Base-by-base conservation (phyloP, 2,329 filamentous ascomycete species). In the Fusarium buharicum region DNA sequence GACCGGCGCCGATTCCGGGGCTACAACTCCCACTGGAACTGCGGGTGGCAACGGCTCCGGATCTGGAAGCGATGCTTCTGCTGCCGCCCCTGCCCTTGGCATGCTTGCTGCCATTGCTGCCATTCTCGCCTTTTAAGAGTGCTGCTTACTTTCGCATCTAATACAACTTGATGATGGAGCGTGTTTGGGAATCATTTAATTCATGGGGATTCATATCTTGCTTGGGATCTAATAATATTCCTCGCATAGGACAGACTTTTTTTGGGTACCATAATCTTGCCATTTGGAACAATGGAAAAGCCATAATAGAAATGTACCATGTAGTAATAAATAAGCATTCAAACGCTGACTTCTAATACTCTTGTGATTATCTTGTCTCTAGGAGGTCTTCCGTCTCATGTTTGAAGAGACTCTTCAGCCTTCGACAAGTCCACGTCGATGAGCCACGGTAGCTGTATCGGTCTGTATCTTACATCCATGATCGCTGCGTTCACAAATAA, bases 401-500 rank as follows among this genome's bases (percentile, higher is more conserved):
- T 14, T 6, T 22, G 6, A 4, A 2, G 12, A 2, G 22, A 24
- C 24, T 18, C 17, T 8, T 28, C 7, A 9, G 60, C 58, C 27
- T 46, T 59, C 7, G 64, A 69, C 31, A 86, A 71, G 22, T 81
- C 77, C 6, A 86, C 55, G 11, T 85, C 79, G 6, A 87, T 71
- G 3, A 86, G 16, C 82, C 83, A 88, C 1, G 83, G 81, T 14
- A 79, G 69, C 37, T 88, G 82, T 10, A 72, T 64, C 11, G 78
- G 75, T n/a, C 69, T 54, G 16, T 80, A 77, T 7, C 72, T 56
- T 3, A 75, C 67, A 4, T 81, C 76, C 73, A 84, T 76, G 22
- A 87, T 81, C 0, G 86, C 77, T 1, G 84, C 85, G 69, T 88
- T 89, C 10, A 89, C 75, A 66, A 88, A 86, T 7, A 88, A 68